Evolutionary conservation across 2,329 filamentous ascomycete species (phyloP).

Genomic region (Arthrobotrys iridis): DNA sequence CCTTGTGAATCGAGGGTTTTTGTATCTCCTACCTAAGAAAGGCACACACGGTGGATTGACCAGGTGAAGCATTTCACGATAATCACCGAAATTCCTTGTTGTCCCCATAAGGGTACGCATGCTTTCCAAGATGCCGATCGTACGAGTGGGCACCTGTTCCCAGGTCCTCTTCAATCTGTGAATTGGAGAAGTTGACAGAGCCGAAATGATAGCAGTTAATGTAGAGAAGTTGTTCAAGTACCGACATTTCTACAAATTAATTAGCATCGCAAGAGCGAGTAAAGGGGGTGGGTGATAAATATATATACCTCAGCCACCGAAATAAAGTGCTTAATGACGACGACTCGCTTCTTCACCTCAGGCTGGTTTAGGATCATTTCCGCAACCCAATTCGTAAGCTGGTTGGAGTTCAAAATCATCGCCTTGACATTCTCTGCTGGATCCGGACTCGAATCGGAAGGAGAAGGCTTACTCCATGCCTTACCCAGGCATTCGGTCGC

Average conservation of each 20-base stretch:
- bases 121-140: conserved; percentile 79
- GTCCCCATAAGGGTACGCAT: conserved; percentile 97
- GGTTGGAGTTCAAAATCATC: conserved; percentile 95
- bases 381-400: conserved; percentile 98
- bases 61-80: conserved; percentile 88
- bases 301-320: conserved; percentile 87
- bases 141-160: conserved; percentile 89
- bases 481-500: conserved; percentile 97
- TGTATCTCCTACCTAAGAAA: conserved; percentile 79
- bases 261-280: conserved; percentile 28
- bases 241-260: conserved; percentile 81
- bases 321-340: conserved; percentile 98
- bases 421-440: conserved; percentile 94
- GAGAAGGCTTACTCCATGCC: conserved; percentile 95
- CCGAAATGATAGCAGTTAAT: conserved; percentile 95
- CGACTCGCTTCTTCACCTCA: conserved; percentile 93
- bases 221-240: conserved; percentile 95
- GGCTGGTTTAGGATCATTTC: conserved; percentile 97
- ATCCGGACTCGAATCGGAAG: conserved; percentile 68
- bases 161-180: conserved; percentile 92
- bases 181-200: conserved; percentile 91
- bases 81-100: conserved; percentile 97
- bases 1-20: not conserved
- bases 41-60: conserved; percentile 97
- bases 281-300: conserved; percentile 24